Percentiles rank a stretch among this genome's conserved stretches.
These are phyloP conservation scores for Cucurbita argyrosperma DNA, from an alignment of 306 rosid species.

Conservation along the genomic window DNA sequence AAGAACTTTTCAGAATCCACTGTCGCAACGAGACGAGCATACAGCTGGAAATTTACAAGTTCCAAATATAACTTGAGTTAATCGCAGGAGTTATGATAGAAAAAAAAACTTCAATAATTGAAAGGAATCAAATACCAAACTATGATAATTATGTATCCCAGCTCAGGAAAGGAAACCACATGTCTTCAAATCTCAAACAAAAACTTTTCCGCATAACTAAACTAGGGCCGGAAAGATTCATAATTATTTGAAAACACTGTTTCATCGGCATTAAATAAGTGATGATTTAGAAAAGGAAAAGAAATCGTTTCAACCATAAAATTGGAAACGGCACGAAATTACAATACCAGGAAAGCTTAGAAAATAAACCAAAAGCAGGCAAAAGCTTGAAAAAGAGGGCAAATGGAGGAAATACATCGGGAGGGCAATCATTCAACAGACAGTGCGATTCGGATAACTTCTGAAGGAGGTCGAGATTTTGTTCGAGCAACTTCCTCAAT, in stretches of 20 bases:
- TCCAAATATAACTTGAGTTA: not conserved
- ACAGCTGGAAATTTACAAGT: slow-evolving; percentile 31
- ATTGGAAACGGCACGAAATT: not conserved
- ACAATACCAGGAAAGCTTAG: not conserved
- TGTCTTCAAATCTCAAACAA: not conserved
- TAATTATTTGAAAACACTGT: not conserved
- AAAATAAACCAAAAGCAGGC: not conserved
- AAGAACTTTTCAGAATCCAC: slow-evolving; percentile 66
- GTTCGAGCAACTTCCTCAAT: slow-evolving; percentile 48
- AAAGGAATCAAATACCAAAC: not conserved
- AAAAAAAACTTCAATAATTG: not conserved
- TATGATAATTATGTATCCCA: not conserved
- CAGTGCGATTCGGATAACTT: slow-evolving; percentile 55
- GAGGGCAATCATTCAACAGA: slow-evolving; percentile 53
- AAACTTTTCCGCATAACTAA: not conserved
- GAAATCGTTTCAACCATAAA: not conserved
- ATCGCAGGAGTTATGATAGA: not conserved
- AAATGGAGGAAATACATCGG: slow-evolving; percentile 37
- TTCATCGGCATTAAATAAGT: not conserved
- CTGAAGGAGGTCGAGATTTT: slow-evolving; percentile 57
- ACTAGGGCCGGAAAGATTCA: not conserved
- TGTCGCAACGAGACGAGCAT: slow-evolving; percentile 46
- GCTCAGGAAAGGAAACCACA: not conserved
- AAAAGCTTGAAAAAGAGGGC: not conserved
- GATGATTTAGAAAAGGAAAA: not conserved